Evolutionary conservation across 2,329 filamentous ascomycete genomes (phyloP).

Genomic region (Geoglossum cookeanum): DNA sequence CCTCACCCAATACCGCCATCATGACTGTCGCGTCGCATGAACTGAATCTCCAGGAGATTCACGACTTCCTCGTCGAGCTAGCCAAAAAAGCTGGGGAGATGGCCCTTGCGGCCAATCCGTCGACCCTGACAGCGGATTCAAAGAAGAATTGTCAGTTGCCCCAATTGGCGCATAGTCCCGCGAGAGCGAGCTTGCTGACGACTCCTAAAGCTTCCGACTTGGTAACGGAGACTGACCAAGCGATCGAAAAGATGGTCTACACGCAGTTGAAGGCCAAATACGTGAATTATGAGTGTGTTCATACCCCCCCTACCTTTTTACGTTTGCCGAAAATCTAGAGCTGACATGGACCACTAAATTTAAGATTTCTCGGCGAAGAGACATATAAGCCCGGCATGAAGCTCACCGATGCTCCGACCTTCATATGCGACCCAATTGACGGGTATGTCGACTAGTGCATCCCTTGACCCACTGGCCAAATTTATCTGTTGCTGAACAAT

Average conservation of each 20-base stretch:
- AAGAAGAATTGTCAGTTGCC: conserved; percentile 27
- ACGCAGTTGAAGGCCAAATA: conserved; percentile 30
- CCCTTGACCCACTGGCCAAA: background rate
- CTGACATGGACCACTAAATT: conserved; percentile 1
- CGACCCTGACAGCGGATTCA: conserved; percentile 21
- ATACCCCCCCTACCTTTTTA: background rate
- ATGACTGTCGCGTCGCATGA: conserved; percentile 8
- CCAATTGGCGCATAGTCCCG: background rate
- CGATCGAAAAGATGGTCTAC: conserved; percentile 39
- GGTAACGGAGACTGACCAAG: conserved; percentile 43
- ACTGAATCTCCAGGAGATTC: conserved; percentile 27
- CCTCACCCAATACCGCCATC: background rate
- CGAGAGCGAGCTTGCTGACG: background rate
- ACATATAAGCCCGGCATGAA: conserved; percentile 44
- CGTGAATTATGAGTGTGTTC: conserved; percentile 29
- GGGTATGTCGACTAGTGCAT: conserved; percentile 26
- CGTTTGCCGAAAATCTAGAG: conserved; percentile 3
- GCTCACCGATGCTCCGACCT: conserved; percentile 51
- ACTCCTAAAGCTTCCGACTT: conserved; percentile 32
- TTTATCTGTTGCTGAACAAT: background rate
- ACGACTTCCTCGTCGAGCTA: conserved; percentile 27
- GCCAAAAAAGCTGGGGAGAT: conserved; percentile 27
- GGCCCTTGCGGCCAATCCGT: conserved; percentile 26
- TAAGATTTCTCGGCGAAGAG: conserved; percentile 54
- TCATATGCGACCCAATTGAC: conserved; percentile 68